phyloP scores from a whole-genome alignment of 225 moss, liverwort and hornwort species.

The Physcomitrellopsis africana region DNA sequence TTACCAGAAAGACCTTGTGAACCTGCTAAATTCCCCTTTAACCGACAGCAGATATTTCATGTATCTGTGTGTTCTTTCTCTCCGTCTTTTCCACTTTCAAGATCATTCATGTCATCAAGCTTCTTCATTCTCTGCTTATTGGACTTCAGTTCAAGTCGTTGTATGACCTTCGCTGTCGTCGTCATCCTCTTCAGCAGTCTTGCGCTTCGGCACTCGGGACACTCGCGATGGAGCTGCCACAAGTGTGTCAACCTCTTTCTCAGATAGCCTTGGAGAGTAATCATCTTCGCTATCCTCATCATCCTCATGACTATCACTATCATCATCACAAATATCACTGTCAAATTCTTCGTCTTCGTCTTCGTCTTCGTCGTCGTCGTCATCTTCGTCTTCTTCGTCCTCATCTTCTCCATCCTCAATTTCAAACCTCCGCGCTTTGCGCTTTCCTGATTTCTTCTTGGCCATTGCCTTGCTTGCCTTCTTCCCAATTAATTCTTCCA shows the following conservation, averaged over 20 bases:
- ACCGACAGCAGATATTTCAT: constrained; percentile 5
- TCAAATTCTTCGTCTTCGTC: constrained; percentile 47
- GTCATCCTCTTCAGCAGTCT: constrained; percentile 26
- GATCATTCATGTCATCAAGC: constrained; percentile 13
- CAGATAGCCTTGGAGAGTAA: constrained; percentile 45
- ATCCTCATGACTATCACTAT: constrained; percentile 37
- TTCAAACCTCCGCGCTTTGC: constrained; percentile 33
- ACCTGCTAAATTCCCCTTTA: constrained; percentile 10
- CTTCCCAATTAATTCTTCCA: constrained; percentile 27
- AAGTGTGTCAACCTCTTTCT: constrained; percentile 46
- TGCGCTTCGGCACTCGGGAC: constrained; percentile 47
- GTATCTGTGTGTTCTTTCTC: constrained; percentile 24
- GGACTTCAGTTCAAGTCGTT: constrained; percentile 21
- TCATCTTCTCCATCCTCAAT: constrained; percentile 36
- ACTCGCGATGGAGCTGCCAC: constrained; percentile 48
- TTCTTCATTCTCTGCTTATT: constrained; percentile 14
- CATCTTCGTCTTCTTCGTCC: constrained; percentile 25
- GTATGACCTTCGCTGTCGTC: constrained; percentile 16
- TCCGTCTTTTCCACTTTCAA: constrained; percentile 27
- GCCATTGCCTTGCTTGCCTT: not conserved
- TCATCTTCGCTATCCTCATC: constrained; percentile 54
- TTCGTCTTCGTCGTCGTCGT: constrained; percentile 38
- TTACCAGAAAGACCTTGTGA: constrained; percentile 19
- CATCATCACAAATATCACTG: constrained; percentile 53
- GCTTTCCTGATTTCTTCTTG: constrained; percentile 24